phyloP scores from a whole-genome alignment of 2,329 filamentous ascomycete species.

The Leptographium lundbergii region DNA sequence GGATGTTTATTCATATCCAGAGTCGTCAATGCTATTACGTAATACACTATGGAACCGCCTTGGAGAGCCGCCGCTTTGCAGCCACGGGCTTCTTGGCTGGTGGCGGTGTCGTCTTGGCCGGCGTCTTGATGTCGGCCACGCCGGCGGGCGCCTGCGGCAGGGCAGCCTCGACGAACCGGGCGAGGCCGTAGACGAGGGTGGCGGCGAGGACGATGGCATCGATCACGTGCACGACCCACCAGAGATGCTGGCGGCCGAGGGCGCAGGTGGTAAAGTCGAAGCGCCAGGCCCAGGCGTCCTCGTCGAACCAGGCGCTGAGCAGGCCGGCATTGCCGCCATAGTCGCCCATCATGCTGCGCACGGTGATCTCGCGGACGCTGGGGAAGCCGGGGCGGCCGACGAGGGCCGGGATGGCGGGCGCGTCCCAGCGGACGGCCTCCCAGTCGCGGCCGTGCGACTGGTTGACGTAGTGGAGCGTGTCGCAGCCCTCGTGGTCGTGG shows the following conservation, averaged over 20 bases:
- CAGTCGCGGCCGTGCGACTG: conserved; percentile 39
- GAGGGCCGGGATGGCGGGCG: conserved; percentile 30
- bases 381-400: conserved; percentile 33
- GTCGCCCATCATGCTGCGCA: conserved; percentile 96
- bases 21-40: background rate
- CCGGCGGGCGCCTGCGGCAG: background rate
- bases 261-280: conserved; percentile 70
- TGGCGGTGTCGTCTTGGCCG: background rate
- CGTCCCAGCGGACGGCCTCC: conserved; percentile 36
- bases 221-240: conserved; percentile 80
- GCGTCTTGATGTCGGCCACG: background rate
- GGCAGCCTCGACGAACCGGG: background rate
- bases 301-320: conserved; percentile 81
- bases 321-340: conserved; percentile 88
- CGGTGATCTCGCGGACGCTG: conserved; percentile 76
- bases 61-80: background rate
- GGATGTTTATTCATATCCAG: background rate
- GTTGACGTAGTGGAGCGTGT: conserved; percentile 73
- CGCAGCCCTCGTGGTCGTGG: conserved; percentile 91
- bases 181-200: conserved; percentile 7
- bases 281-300: conserved; percentile 58
- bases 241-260: conserved; percentile 77
- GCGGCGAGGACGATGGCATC: conserved; percentile 38
- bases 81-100: background rate
- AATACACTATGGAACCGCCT: background rate